A percentile compares a stretch with the other conserved stretches of the same genome.
Evolutionary conservation across 345 rosid genomes (phyloP).

Genomic region (Brassica nigra): DNA sequence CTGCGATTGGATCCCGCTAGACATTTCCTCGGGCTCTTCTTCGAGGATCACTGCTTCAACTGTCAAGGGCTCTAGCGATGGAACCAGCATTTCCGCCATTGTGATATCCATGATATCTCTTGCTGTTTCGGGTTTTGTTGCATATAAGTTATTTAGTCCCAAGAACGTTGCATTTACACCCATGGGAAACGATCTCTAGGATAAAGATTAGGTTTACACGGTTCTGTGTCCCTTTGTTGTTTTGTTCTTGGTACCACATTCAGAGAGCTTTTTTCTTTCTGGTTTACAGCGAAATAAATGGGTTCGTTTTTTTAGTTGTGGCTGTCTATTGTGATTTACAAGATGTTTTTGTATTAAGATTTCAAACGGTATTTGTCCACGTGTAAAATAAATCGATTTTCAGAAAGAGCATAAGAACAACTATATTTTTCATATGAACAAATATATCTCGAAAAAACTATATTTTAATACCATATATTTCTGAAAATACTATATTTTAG

Average conservation of each 20-base stretch:
- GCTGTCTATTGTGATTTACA: neutral
- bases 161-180: constrained; percentile 47
- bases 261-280: neutral
- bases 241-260: neutral
- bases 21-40: constrained; percentile 50
- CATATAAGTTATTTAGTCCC: constrained; percentile 51
- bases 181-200: constrained; percentile 50
- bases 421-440: neutral
- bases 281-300: neutral
- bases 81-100: constrained; percentile 62
- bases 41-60: constrained; percentile 41
- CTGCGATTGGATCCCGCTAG: constrained; percentile 84
- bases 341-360: neutral
- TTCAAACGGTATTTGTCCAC: neutral
- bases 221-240: neutral
- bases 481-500: neutral
- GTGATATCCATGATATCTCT: constrained; percentile 63
- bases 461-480: neutral
- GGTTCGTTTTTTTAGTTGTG: neutral
- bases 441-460: neutral
- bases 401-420: neutral
- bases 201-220: constrained; percentile 7
- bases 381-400: neutral
- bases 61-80: constrained; percentile 49
- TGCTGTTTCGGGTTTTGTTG: constrained; percentile 63